Evolutionary conservation across 176 grass and related monocot genomes (phyloP).

Genomic region (Cenchrus americanus): DNA sequence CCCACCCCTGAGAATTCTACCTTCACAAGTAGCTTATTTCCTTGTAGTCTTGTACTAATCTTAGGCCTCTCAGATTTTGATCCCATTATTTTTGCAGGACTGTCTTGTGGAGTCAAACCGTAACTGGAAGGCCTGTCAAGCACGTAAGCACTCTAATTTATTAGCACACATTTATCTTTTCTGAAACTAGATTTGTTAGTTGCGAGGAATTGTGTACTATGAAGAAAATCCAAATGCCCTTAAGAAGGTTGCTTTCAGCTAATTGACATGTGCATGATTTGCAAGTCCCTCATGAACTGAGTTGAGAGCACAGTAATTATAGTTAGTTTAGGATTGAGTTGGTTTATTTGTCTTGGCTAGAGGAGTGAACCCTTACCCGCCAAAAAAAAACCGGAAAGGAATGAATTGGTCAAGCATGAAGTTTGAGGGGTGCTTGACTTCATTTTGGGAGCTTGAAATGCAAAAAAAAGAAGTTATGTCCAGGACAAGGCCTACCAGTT

Average conservation of each 20-base stretch:
- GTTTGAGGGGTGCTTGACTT: background rate
- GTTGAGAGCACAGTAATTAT: background rate
- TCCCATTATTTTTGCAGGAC: conserved; percentile 51
- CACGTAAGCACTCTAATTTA: conserved; percentile 52
- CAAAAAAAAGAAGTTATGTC: background rate
- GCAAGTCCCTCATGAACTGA: background rate
- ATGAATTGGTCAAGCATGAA: conserved; percentile 14
- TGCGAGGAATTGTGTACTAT: background rate
- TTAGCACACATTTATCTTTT: background rate
- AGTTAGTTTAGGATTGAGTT: background rate
- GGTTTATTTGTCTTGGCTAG: background rate
- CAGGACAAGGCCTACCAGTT: background rate
- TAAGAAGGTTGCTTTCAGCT: conserved; percentile 16
- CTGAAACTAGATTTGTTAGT: conserved; percentile 1
- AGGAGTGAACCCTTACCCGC: background rate
- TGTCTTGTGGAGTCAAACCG: conserved; percentile 73
- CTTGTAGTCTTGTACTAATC: background rate
- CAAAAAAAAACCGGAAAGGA: no score
- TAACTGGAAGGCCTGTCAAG: conserved; percentile 92
- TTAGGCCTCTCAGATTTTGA: background rate
- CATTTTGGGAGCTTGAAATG: background rate
- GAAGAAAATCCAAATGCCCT: background rate
- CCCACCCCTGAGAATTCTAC: background rate
- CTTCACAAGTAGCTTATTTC: background rate
- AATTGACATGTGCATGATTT: background rate